Percentiles rank a stretch among this genome's conserved stretches.
Evolutionary conservation across 441 rosid genomes (phyloP).

Genomic region (Rhodomyrtus psidioides): DNA sequence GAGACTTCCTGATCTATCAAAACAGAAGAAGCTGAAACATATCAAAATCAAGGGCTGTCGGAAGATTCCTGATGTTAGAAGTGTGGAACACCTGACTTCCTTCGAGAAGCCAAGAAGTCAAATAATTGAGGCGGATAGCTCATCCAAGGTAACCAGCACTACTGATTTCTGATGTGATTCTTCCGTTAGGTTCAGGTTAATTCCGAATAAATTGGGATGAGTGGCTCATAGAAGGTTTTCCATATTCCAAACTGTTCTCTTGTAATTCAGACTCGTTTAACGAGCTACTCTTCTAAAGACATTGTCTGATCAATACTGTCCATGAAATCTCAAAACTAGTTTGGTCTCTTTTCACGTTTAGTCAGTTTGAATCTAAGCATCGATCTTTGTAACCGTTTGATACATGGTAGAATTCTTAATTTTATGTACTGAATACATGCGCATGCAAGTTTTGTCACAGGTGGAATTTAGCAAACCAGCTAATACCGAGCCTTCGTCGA

Average conservation of each 20-base stretch:
- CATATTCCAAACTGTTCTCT: too few relatives aligned
- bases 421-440: neutral
- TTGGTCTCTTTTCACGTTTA: neutral
- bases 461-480: neutral
- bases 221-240: too few relatives aligned
- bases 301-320: neutral
- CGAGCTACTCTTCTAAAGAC: neutral
- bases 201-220: neutral
- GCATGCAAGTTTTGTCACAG: too few relatives aligned
- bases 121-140: neutral
- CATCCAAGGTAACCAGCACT: neutral
- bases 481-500: neutral
- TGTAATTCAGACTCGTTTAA: too few relatives aligned
- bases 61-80: neutral
- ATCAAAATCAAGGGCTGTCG: neutral
- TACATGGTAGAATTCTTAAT: neutral
- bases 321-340: neutral
- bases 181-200: neutral
- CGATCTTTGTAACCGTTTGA: neutral
- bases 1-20: neutral
- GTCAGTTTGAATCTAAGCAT: neutral
- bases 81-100: neutral
- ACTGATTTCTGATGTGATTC: neutral
- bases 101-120: accelerated
- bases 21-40: neutral